These are phyloP conservation scores for Jatropha curcas DNA, from an alignment of 345 rosid genomes.

Conservation along the genomic window DNA sequence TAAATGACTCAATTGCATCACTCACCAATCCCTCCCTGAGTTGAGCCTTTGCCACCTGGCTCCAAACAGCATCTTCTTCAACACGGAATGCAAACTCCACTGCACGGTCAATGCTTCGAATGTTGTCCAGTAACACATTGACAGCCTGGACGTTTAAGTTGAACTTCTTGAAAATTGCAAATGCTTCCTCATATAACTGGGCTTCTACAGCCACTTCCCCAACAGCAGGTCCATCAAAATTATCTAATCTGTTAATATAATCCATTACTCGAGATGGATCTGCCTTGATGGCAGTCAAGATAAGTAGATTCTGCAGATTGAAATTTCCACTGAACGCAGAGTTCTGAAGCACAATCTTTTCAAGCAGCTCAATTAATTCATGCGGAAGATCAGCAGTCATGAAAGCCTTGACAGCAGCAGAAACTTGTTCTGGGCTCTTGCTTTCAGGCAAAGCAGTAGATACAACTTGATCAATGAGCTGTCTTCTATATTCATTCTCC, in stretches of 20 bases:
- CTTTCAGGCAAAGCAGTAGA: constrained; percentile 93
- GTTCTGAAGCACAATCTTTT: constrained; percentile 95
- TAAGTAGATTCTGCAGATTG: constrained; percentile 94
- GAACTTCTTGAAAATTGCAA: constrained; percentile 81
- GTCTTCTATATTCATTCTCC: constrained; percentile 82
- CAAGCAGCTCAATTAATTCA: constrained; percentile 83
- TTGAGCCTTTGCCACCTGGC: constrained; percentile 95
- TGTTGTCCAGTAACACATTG: constrained; percentile 64
- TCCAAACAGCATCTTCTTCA: constrained; percentile 97
- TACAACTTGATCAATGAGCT: constrained; percentile 95
- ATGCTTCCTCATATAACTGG: constrained; percentile 82
- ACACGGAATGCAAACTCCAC: constrained; percentile 97
- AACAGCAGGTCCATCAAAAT: constrained; percentile 98
- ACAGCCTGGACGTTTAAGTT: constrained; percentile 79
- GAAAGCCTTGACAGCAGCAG: constrained; percentile 83
- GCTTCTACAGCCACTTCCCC: constrained; percentile 98
- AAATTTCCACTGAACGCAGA: constrained; percentile 98
- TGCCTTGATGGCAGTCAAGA: constrained; percentile 93
- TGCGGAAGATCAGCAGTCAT: constrained; percentile 83
- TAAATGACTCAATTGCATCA: constrained; percentile 94
- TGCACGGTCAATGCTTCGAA: constrained; percentile 76
- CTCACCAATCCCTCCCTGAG: constrained; percentile 93
- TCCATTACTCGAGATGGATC: constrained; percentile 98
- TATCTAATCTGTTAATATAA: constrained; percentile 88
- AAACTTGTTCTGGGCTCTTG: constrained; percentile 90